Conservation (phyloP, 164 flowering plant genomes). For the Tetracentron sinense region DNA sequence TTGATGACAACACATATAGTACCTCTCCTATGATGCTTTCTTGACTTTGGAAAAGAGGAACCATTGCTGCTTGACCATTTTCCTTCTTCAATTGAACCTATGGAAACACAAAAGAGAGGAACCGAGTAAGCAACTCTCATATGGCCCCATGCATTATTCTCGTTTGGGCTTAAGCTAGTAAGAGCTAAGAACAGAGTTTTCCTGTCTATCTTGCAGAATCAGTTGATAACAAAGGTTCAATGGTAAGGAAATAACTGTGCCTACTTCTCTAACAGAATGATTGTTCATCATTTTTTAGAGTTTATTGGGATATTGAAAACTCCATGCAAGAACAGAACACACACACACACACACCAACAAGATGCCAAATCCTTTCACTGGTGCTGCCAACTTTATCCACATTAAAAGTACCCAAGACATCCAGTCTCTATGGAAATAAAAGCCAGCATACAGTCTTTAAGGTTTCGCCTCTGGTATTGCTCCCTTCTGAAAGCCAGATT, state of each 20-base stretch:
- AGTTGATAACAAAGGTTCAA: background rate
- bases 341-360: background rate
- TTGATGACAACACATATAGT: background rate
- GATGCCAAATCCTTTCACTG: background rate
- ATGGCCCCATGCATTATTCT: background rate
- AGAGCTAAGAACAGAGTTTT: too few relatives aligned
- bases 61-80: conserved; percentile 57
- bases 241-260: background rate
- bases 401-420: background rate
- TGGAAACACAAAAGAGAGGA: background rate
- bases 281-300: background rate
- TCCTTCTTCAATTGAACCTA: conserved; percentile 66
- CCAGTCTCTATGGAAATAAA: background rate
- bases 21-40: conserved; percentile 75
- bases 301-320: background rate
- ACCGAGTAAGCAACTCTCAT: background rate
- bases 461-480: background rate
- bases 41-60: conserved; percentile 64
- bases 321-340: background rate
- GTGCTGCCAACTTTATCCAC: background rate
- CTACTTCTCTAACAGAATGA: background rate
- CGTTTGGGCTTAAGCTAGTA: background rate
- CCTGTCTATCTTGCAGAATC: background rate
- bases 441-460: background rate
- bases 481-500: background rate